Conservation (phyloP, 805 yeast species). For the Yamadazyma akitaensis region DNA sequence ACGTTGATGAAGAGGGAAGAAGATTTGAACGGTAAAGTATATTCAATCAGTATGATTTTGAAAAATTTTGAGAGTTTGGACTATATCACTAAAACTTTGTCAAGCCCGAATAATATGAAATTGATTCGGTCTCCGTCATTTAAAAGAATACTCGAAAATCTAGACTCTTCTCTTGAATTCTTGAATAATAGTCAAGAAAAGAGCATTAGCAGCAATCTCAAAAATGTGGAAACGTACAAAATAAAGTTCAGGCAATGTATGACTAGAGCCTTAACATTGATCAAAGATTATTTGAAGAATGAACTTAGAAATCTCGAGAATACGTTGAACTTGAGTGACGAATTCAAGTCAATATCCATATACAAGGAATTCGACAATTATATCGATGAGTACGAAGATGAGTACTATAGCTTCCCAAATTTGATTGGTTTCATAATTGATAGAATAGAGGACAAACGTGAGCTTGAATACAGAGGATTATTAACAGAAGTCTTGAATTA, state of each 20-base stretch:
- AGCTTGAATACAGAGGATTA: conserved; percentile 60
- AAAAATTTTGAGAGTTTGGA: conserved; percentile 69
- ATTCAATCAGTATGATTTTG: conserved; percentile 48
- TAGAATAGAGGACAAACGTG: conserved; percentile 34
- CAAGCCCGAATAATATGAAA: conserved; percentile 49
- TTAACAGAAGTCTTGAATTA: conserved; percentile 59
- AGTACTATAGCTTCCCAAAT: conserved; percentile 24
- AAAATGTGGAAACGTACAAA: conserved; percentile 65
- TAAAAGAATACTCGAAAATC: conserved; percentile 42
- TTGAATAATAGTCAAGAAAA: conserved; percentile 23
- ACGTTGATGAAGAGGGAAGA: conserved; percentile 46
- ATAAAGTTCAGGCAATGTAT: conserved; percentile 79
- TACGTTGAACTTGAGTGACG: conserved; percentile 9
- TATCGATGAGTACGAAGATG: conserved; percentile 14
- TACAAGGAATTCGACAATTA: conserved; percentile 55
- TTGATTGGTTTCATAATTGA: conserved; percentile 33
- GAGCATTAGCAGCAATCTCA: conserved; percentile 47
- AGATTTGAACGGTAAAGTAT: conserved; percentile 38
- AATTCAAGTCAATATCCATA: conserved; percentile 42
- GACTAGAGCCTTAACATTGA: conserved; percentile 73
- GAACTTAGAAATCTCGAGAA: conserved; percentile 35
- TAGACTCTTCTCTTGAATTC: conserved; percentile 68
- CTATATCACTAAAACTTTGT: conserved; percentile 61
- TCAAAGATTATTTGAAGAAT: conserved; percentile 61
- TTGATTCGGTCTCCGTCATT: conserved; percentile 39